A percentile compares a stretch with the other conserved stretches of the same genome.
These are phyloP conservation scores for Boletus sp. DNA, from an alignment of 1,284 basidiomycete species.

Conservation along the genomic window DNA sequence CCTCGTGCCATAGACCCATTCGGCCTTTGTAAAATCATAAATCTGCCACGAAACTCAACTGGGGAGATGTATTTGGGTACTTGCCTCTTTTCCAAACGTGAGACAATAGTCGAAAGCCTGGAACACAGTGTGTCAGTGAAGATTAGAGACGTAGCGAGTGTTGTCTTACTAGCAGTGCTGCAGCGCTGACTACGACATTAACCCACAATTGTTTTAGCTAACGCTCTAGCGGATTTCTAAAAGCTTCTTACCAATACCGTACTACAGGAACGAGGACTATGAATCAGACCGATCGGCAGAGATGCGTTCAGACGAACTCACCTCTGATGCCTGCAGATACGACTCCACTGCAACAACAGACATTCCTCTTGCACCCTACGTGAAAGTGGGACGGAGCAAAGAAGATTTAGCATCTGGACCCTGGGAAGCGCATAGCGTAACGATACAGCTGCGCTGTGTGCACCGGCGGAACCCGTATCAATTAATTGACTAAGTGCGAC, in stretches of 20 bases:
- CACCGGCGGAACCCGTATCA: too few species aligned
- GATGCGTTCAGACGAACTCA: neutral
- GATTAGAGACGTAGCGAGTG: neutral
- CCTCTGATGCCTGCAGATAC: slow-evolving; percentile 19
- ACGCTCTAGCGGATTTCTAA: neutral
- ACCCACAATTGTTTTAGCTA: neutral
- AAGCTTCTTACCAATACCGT: slow-evolving; percentile 14
- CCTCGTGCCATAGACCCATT: slow-evolving; percentile 16
- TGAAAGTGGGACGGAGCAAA: neutral
- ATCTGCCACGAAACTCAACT: neutral
- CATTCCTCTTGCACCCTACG: slow-evolving; percentile 6
- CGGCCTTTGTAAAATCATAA: slow-evolving; percentile 7
- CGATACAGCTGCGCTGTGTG: neutral
- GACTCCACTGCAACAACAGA: slow-evolving; percentile 15
- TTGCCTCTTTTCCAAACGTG: slow-evolving; percentile 16
- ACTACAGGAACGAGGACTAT: neutral
- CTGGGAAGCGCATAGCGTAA: neutral
- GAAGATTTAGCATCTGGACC: neutral
- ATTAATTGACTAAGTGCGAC: too few species aligned
- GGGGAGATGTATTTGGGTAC: neutral
- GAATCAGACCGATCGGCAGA: neutral
- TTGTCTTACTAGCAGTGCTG: slow-evolving; percentile 14
- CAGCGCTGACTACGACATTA: slow-evolving; percentile 11
- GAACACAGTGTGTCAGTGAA: neutral
- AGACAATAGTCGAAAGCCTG: slow-evolving; percentile 23